A percentile compares a stretch with the other conserved stretches of the same genome.
phyloP scores from a whole-genome alignment of 164 flowering plant species.

The Macadamia tetraphylla region DNA sequence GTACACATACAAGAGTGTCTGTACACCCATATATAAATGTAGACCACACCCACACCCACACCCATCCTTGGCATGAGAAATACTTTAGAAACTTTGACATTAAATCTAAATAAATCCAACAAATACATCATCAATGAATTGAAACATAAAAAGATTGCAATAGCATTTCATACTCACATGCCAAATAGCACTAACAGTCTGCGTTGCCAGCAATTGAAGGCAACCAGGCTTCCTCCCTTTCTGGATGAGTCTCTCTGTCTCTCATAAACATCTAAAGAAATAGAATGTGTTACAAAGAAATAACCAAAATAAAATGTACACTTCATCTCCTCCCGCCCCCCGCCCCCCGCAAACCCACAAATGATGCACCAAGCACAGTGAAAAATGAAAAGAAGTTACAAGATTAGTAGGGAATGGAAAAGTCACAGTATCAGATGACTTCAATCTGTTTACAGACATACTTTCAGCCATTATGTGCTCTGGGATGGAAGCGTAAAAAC shows the following conservation, averaged over 20 bases:
- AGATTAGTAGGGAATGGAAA: background rate
- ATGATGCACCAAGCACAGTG: background rate
- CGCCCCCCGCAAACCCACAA: too few relatives aligned
- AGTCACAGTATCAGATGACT: background rate
- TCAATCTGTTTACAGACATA: background rate
- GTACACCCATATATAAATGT: too few relatives aligned
- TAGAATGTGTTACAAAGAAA: background rate
- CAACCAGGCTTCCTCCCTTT: constrained; percentile 90
- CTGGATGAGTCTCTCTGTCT: constrained; percentile 49
- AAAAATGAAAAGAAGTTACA: background rate
- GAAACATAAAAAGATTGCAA: background rate
- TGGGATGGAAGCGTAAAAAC: background rate
- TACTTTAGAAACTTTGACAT: too few relatives aligned
- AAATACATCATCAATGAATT: background rate
- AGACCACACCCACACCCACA: too few relatives aligned
- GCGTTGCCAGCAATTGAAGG: constrained; percentile 91
- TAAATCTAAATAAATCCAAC: too few relatives aligned
- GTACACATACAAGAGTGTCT: too few relatives aligned
- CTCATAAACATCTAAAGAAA: constrained; percentile 81
- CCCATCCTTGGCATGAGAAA: too few relatives aligned
- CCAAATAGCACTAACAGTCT: constrained; percentile 98
- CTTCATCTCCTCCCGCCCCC: background rate
- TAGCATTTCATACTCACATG: constrained; percentile 65
- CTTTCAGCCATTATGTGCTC: background rate
- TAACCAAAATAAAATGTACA: background rate